Evolutionary conservation across 2,329 filamentous ascomycete genomes (phyloP).

Genomic region (Nemania sp.): DNA sequence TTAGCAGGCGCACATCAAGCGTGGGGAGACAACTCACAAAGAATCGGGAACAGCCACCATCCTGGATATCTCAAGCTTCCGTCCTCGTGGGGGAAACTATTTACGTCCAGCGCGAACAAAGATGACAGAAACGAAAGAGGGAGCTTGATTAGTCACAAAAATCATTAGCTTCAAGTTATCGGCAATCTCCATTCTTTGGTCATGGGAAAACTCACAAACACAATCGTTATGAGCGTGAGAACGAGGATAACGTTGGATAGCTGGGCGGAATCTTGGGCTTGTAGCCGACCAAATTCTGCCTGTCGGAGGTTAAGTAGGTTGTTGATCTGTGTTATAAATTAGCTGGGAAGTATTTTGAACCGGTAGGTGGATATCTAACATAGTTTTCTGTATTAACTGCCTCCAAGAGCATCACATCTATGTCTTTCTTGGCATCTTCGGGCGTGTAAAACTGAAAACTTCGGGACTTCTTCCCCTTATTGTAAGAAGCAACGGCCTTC

Average conservation of each 20-base stretch:
- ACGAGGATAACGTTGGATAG: background rate
- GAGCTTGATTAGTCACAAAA: background rate
- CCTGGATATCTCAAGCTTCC: background rate
- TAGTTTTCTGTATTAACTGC: background rate
- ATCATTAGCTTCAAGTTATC: background rate
- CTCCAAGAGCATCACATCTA: background rate
- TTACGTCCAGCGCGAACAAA: constrained; percentile 3
- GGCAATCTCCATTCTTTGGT: background rate
- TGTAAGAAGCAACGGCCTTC: background rate
- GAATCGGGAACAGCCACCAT: constrained; percentile 1
- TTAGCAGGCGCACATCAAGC: background rate
- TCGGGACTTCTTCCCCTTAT: background rate
- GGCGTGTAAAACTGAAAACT: background rate
- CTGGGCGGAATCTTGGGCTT: background rate
- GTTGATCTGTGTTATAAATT: background rate
- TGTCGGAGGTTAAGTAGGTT: constrained; percentile 3
- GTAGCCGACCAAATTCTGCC: constrained; percentile 2
- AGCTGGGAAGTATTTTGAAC: background rate
- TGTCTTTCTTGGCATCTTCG: background rate
- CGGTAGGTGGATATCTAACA: background rate
- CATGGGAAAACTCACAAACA: background rate
- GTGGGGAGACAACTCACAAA: background rate
- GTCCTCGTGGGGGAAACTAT: background rate
- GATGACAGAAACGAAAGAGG: constrained; percentile 6
- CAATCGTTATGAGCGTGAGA: background rate